Percentiles rank a stretch among this genome's conserved stretches.
Evolutionary conservation across 2,329 filamentous ascomycete species (phyloP).

Genomic region (Phaeomoniella chlamydospora): DNA sequence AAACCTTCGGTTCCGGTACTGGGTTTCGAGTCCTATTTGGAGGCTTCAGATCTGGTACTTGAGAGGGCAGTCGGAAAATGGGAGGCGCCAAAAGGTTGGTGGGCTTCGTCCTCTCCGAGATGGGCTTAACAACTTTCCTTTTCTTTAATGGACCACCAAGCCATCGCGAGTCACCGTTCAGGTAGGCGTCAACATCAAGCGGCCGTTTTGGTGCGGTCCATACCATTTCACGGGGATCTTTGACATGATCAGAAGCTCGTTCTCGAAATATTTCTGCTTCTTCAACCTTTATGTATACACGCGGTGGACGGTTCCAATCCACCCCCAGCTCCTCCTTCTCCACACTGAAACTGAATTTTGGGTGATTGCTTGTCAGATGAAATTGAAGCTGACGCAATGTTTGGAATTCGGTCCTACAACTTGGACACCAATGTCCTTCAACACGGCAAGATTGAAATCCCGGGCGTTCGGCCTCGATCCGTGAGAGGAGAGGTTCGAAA

Average conservation of each 20-base stretch:
- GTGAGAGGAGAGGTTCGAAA: not conserved
- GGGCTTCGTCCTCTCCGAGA: slow-evolving; percentile 1
- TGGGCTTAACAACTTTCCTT: not conserved
- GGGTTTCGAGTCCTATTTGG: slow-evolving; percentile 3
- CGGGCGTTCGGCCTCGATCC: not conserved
- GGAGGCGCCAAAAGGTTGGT: not conserved
- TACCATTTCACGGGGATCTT: slow-evolving; percentile 3
- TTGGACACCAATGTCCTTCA: slow-evolving; percentile 9
- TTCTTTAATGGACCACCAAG: slow-evolving; percentile 1
- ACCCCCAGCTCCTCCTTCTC: slow-evolving; percentile 5
- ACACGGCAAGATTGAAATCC: slow-evolving; percentile 2
- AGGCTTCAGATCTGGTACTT: slow-evolving; percentile 8
- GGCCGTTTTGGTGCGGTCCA: slow-evolving; percentile 8
- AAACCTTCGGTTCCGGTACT: slow-evolving; percentile 4
- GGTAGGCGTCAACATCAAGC: slow-evolving; percentile 9
- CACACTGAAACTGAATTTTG: slow-evolving; percentile 8
- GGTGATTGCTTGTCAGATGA: slow-evolving; percentile 9
- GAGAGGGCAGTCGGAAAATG: not conserved
- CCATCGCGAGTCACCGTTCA: slow-evolving; percentile 8
- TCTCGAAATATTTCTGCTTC: not conserved
- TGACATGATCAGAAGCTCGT: slow-evolving; percentile 1
- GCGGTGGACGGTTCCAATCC: slow-evolving; percentile 2
- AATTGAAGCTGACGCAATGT: slow-evolving; percentile 9
- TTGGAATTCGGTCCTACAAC: slow-evolving; percentile 5
- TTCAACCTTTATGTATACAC: slow-evolving; percentile 8